A percentile compares a stretch with the other conserved stretches of the same genome.
phyloP scores from a whole-genome alignment of 768 basidiomycete genomes.

The Naganishia friedmannii region DNA sequence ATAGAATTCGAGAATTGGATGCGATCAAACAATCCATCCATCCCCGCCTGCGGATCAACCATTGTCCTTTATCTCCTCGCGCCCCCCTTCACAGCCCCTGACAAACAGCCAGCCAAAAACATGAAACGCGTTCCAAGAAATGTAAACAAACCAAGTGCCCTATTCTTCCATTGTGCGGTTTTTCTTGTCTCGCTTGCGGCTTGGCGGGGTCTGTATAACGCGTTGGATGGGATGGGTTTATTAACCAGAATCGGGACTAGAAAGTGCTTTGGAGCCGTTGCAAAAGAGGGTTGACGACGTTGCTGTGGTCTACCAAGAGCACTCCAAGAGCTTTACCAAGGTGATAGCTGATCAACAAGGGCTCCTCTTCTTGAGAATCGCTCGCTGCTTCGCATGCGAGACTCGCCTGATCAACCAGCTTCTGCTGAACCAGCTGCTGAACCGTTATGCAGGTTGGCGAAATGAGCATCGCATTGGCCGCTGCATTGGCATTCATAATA shows the following conservation, averaged over 20 bases:
- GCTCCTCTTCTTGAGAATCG: too few species aligned
- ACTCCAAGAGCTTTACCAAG: too few species aligned
- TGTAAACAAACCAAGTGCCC: constrained; percentile 2
- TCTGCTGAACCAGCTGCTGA: too few species aligned
- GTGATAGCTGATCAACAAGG: too few species aligned
- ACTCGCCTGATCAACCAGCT: too few species aligned
- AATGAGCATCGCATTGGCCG: too few species aligned
- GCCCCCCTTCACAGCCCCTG: not conserved
- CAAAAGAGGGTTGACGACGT: not conserved
- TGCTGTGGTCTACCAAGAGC: too few species aligned
- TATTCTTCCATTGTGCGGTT: constrained; percentile 6
- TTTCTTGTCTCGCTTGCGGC: not conserved
- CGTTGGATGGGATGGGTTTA: constrained; percentile 4
- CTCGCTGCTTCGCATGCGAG: too few species aligned
- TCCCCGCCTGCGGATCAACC: not conserved
- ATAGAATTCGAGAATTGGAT: constrained; percentile 6
- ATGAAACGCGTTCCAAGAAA: constrained; percentile 17
- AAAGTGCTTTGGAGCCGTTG: not conserved
- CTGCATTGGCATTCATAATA: too few species aligned
- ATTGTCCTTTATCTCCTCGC: not conserved
- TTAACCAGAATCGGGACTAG: not conserved
- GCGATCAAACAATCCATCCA: not conserved
- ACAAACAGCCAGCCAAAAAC: not conserved
- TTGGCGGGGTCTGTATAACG: not conserved
- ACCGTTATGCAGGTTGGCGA: too few species aligned